Evolutionary conservation across 1,139 yeast genomes (phyloP), one percentile per base, ranked within the genome.

Genomic region (Yamadazyma friedrichii): DNA sequence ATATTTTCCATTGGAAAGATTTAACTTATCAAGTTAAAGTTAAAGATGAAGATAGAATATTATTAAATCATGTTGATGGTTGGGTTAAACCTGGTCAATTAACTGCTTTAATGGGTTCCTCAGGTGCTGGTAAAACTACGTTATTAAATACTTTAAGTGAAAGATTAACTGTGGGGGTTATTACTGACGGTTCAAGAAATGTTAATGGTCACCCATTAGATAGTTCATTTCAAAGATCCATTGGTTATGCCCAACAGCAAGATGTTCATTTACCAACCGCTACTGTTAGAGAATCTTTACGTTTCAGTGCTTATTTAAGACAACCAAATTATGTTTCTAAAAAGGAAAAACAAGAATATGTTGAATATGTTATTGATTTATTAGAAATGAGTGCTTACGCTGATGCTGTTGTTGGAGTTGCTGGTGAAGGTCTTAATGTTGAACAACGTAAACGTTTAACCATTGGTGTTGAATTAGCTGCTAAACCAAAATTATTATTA

Each of bases 101-200:
- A 31, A 63, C 67, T 33, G 68, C 68, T 13, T 57, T 84, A 35
- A 84, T 85, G 94, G 95, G 95, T 50, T 85, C 91, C 12, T 84
- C 94, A 17, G 94, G 94, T 64, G 94, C 94, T 38, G 94, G 94
- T 68, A 85, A 85, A 57, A 86, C 94, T 12, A 85, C 94, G 1
- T 56, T 64, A 38, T 68, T 85, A 44, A 88, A 85, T 63, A 84
- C 85, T 44, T 69, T 85, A 49, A 88, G 91, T 29, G 83, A 82
- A 51, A 80, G 94, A 64, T 84, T 84, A 31, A 84, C 89, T 22
- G 74, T 78, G 71, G 94, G 94, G 65, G 82, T 81, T 35, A 83
- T 85, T 38, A 76, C 88, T 33, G 60, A 53, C 38, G 94, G 94
- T 56, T 74, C 75, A 44, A 79, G 86, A 74, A 78, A 81, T 63